Evolutionary conservation across 306 rosid species (phyloP), one percentile per base, ranked within the genome.

Genomic region (Lathyrus aphaca): DNA sequence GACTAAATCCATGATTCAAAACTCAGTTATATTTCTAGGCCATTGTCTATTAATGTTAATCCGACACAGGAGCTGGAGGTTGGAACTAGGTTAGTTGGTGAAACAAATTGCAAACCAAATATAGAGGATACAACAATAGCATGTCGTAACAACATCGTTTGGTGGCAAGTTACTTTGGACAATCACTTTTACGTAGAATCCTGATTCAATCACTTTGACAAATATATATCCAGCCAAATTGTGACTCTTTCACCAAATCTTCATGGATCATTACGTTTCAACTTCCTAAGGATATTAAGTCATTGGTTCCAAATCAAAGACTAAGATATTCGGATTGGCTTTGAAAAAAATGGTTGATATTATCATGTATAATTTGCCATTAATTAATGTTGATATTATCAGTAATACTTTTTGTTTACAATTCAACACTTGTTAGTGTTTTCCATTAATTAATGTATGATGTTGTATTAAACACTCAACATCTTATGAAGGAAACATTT

Each of bases 131-230:
- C 63, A 57, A 43, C 50, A 32, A 62, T 30, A 65, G 59, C 64
- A 56, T 4, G 75, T 49, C 71, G 7, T 46, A 48, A 66, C 66
- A 59, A 72, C 49, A 66, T 66, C 27, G 74, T 78, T 78, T 72
- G 82, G 78, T 78, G 82, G 74, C 25, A 32, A 58, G 82, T 78
- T 66, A 72, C 74, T 45, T 66, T 77, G 39, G 82, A 78, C 65
- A 72, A 78, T 48, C 59, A 66, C 73, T 74, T 78, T 72, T 72
- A 72, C 73, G 45, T 71, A n/a, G 48, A 71, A 65, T 56, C 10
- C 43, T 21, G 42, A 13, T 58, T 5, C 25, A 46, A 46, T 72
- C 50, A 45, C 51, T 71, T 77, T 56, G 29, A 56, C 63, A 53
- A 73, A 55, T 50, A 45, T 8, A 44, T 29, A 40, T 49, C 59